A percentile compares a stretch with the other conserved stretches of the same genome.
These are phyloP conservation scores for Penicillium robsamsonii DNA, from an alignment of 495 filamentous ascomycete species.

Conservation along the genomic window DNA sequence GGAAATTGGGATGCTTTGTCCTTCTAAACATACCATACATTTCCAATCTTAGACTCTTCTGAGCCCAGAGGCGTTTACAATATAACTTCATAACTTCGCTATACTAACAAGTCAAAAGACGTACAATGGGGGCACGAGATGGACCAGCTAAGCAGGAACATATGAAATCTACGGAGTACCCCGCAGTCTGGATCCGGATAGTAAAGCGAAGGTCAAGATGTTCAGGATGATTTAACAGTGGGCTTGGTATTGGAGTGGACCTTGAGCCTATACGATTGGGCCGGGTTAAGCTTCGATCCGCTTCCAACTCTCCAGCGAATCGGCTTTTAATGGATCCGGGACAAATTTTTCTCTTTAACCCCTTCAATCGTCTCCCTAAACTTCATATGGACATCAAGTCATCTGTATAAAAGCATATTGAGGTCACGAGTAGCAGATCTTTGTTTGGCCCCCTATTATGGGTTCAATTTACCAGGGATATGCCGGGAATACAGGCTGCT, in stretches of 20 bases:
- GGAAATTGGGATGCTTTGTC: not conserved
- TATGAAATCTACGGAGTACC: not conserved
- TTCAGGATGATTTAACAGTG: too few relatives aligned
- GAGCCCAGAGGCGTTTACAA: not conserved
- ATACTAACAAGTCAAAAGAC: too few relatives aligned
- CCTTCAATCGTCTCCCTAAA: too few relatives aligned
- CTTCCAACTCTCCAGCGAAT: not conserved
- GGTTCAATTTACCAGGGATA: not conserved
- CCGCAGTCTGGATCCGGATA: not conserved
- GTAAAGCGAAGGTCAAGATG: too few relatives aligned
- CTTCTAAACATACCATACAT: not conserved
- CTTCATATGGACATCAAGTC: too few relatives aligned
- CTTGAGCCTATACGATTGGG: slow-evolving; percentile 16
- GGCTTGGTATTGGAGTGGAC: too few relatives aligned
- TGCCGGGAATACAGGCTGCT: too few relatives aligned
- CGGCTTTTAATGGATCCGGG: not conserved
- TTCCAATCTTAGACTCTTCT: not conserved
- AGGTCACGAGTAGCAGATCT: not conserved
- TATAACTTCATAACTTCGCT: not conserved
- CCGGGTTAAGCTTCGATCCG: slow-evolving; percentile 17
- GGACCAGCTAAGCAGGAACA: not conserved
- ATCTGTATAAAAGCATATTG: not conserved
- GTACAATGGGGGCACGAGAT: not conserved
- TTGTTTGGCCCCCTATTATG: not conserved
- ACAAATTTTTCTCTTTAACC: not conserved